Evolutionary conservation across 352 stramenopile species (phyloP).

Genomic region (Phytophthora kernoviae): DNA sequence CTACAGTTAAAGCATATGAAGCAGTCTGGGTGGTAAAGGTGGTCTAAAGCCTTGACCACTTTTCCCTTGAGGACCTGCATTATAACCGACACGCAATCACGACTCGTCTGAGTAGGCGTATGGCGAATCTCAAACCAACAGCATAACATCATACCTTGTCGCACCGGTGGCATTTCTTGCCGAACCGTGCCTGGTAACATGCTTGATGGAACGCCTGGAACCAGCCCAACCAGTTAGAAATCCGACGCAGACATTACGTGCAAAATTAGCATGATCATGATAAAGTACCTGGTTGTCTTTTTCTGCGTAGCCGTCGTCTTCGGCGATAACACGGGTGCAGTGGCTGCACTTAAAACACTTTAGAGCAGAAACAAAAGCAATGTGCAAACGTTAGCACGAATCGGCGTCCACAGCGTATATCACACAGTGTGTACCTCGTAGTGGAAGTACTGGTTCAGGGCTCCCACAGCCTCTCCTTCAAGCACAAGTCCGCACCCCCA

Average conservation of each 20-base stretch:
- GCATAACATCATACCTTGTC: slow-evolving; percentile 42
- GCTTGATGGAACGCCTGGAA: slow-evolving; percentile 75
- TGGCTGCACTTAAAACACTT: slow-evolving; percentile 87
- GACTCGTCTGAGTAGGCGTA: not conserved
- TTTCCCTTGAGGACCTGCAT: slow-evolving; percentile 77
- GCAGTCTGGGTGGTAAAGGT: slow-evolving; percentile 84
- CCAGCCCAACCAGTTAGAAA: slow-evolving; percentile 7
- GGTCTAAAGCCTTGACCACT: slow-evolving; percentile 84
- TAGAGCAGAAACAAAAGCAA: slow-evolving; percentile 8
- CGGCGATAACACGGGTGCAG: slow-evolving; percentile 68
- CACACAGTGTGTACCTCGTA: slow-evolving; percentile 52
- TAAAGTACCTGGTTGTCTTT: slow-evolving; percentile 70
- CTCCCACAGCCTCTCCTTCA: slow-evolving; percentile 81
- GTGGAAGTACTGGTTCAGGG: slow-evolving; percentile 84
- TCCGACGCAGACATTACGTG: not conserved
- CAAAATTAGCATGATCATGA: not conserved
- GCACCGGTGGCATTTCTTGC: slow-evolving; percentile 83
- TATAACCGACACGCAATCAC: not conserved
- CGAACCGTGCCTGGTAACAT: slow-evolving; percentile 79
- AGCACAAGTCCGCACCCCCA: slow-evolving; percentile 71
- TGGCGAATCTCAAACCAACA: not conserved
- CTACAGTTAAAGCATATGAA: slow-evolving; percentile 85
- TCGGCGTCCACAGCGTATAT: not conserved
- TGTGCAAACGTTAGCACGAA: slow-evolving; percentile 5
- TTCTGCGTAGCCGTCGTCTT: slow-evolving; percentile 84